Percentiles rank a stretch among this genome's conserved stretches.
Conservation (phyloP, 768 basidiomycete genomes). For the Lentinula aciculospora region DNA sequence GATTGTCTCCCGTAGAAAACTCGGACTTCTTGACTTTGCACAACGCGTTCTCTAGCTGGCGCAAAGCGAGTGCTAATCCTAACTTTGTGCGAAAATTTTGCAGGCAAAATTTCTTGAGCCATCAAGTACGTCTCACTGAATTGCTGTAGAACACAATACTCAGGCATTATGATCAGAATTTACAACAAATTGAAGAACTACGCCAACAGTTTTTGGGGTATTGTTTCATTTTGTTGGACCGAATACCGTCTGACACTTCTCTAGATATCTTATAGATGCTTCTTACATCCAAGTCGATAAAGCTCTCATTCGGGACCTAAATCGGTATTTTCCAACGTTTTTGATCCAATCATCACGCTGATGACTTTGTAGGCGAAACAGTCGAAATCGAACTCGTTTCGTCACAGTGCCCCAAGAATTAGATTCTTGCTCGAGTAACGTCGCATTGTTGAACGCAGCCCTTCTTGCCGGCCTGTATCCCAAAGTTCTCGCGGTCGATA, state of each 20-base stretch:
- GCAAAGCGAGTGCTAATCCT: constrained; percentile 63
- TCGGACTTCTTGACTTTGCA: constrained; percentile 94
- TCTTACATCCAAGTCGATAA: constrained; percentile 70
- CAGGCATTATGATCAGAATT: constrained; percentile 44
- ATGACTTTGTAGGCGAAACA: constrained; percentile 52
- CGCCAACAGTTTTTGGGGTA: constrained; percentile 84
- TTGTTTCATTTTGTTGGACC: not conserved
- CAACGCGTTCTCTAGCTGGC: constrained; percentile 86
- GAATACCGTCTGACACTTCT: constrained; percentile 15
- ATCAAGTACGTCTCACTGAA: constrained; percentile 49
- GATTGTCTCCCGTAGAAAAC: constrained; percentile 53
- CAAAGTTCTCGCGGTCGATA: constrained; percentile 78
- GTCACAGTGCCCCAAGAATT: constrained; percentile 66
- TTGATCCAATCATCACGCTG: constrained; percentile 1
- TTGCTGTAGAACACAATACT: not conserved
- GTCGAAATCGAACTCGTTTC: constrained; percentile 71
- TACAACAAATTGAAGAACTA: constrained; percentile 95
- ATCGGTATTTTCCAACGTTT: constrained; percentile 35
- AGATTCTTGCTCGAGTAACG: constrained; percentile 64
- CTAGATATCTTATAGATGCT: constrained; percentile 84
- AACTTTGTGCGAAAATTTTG: constrained; percentile 68
- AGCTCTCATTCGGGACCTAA: constrained; percentile 64
- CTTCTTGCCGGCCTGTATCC: constrained; percentile 87
- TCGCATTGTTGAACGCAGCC: constrained; percentile 69
- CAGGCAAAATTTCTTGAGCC: constrained; percentile 72